phyloP scores from a whole-genome alignment of 2,329 filamentous ascomycete species.

The Ascochyta fabae region DNA sequence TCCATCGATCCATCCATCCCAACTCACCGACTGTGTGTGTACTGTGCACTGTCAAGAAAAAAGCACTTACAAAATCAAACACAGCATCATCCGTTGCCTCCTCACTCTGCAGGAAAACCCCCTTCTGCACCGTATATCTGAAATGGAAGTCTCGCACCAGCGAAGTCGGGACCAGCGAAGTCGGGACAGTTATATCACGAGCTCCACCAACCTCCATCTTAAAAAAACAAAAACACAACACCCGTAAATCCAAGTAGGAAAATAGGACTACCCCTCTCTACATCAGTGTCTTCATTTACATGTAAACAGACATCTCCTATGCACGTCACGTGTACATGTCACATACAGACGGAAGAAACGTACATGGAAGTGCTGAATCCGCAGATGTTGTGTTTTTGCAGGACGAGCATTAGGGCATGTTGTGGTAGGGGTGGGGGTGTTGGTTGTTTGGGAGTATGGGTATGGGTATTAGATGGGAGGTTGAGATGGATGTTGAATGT shows the following conservation, averaged over 20 bases:
- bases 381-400: background rate
- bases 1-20: no score
- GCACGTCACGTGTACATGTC: no score
- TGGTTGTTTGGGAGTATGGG: background rate
- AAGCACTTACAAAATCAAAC: slow-evolving; percentile 67
- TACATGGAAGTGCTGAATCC: slow-evolving; percentile 2
- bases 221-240: no score
- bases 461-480: background rate
- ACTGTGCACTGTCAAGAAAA: background rate
- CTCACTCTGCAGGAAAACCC: slow-evolving; percentile 70
- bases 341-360: no score
- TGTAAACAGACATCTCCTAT: no score
- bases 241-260: slow-evolving; percentile 2
- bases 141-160: slow-evolving; percentile 50
- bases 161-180: background rate
- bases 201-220: no score
- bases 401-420: background rate
- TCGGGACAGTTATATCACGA: background rate
- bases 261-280: slow-evolving; percentile 14
- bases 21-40: background rate
- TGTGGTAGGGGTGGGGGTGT: no score
- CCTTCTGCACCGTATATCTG: slow-evolving; percentile 65
- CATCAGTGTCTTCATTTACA: no score
- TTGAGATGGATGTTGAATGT: background rate
- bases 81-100: slow-evolving; percentile 59